Conservation (phyloP, 1,284 basidiomycete genomes). For the Stygiomarasmius scandens region DNA sequence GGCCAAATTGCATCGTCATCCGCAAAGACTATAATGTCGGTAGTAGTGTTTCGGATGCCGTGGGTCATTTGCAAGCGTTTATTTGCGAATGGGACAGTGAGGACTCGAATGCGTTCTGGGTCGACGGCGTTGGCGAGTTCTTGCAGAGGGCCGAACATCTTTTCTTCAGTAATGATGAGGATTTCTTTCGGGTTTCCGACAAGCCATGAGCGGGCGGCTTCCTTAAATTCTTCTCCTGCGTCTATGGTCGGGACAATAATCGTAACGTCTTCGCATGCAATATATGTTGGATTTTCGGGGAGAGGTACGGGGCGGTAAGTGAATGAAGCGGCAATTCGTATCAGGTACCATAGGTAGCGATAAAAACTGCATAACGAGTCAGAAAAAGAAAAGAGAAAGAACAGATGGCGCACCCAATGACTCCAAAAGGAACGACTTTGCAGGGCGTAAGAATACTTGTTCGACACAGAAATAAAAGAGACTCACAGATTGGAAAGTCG, state of each 20-base stretch:
- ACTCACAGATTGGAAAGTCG: constrained; percentile 78
- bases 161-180: constrained; percentile 91
- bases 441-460: constrained; percentile 17
- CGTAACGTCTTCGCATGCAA: constrained; percentile 89
- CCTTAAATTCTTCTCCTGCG: constrained; percentile 92
- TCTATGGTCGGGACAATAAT: constrained; percentile 95
- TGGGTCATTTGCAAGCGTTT: constrained; percentile 92
- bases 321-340: constrained; percentile 75
- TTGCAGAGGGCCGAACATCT: constrained; percentile 84
- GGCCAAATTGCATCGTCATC: constrained; percentile 97
- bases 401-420: constrained; percentile 74
- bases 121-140: constrained; percentile 87
- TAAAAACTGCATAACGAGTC: constrained; percentile 60
- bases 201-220: constrained; percentile 90
- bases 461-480: background rate
- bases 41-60: constrained; percentile 85
- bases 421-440: constrained; percentile 90
- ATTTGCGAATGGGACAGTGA: constrained; percentile 91
- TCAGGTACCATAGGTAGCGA: constrained; percentile 89
- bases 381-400: background rate
- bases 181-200: constrained; percentile 90
- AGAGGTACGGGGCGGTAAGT: constrained; percentile 85
- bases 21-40: constrained; percentile 94
- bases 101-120: constrained; percentile 79
- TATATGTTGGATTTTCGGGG: constrained; percentile 86